Evolutionary conservation across 306 rosid species (phyloP).

Genomic region (Pyrus betulifolia): DNA sequence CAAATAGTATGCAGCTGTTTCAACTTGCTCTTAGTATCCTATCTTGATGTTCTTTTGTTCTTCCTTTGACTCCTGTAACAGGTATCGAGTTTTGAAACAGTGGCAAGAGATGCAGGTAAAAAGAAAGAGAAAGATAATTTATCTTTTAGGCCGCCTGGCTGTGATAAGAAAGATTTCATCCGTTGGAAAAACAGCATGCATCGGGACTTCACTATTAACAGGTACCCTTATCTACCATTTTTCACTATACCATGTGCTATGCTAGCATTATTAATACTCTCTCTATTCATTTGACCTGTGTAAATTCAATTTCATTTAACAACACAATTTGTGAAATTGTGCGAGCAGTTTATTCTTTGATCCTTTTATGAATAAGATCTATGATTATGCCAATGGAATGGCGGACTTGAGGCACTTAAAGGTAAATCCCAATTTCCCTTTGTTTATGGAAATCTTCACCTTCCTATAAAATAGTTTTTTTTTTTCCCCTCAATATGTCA

Average conservation of each 20-base stretch:
- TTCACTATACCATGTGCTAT: neutral
- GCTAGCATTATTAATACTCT: neutral
- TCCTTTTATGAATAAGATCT: constrained; percentile 41
- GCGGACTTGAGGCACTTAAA: constrained; percentile 36
- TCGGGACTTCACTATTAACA: constrained; percentile 85
- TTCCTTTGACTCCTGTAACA: constrained; percentile 22
- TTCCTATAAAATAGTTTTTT: neutral
- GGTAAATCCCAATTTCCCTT: constrained; percentile 22
- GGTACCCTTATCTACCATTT: constrained; percentile 22
- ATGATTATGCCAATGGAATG: constrained; percentile 42
- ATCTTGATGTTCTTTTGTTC: constrained; percentile 14
- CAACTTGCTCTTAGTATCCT: neutral
- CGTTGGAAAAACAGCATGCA: constrained; percentile 58
- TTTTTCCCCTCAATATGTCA: neutral
- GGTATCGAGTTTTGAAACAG: constrained; percentile 89
- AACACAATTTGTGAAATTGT: constrained; percentile 21
- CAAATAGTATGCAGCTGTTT: neutral
- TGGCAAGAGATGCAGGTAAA: constrained; percentile 22
- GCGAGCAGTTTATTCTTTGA: constrained; percentile 87
- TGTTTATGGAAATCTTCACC: neutral
- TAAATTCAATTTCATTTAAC: constrained; percentile 11
- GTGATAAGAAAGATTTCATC: constrained; percentile 33
- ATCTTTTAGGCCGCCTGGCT: constrained; percentile 39
- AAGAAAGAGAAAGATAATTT: constrained; percentile 20
- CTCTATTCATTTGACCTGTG: neutral